phyloP scores from a whole-genome alignment of 768 basidiomycete genomes.

The Leccinellum luteum region DNA sequence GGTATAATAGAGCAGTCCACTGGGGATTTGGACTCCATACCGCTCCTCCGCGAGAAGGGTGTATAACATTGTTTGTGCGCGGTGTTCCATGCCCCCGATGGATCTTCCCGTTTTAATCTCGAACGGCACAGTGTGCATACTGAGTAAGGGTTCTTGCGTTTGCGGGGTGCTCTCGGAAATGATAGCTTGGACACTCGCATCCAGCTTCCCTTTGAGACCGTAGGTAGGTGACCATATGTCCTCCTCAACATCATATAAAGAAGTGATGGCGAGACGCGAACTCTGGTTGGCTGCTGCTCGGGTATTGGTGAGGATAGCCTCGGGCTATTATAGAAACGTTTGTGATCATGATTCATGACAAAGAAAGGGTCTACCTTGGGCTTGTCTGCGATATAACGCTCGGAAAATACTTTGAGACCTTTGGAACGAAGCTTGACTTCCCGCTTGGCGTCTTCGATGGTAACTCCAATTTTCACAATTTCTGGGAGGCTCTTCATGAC shows the following conservation, averaged over 20 bases:
- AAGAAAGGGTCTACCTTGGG: constrained; percentile 53
- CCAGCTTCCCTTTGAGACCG: constrained; percentile 94
- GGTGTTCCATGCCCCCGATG: constrained; percentile 80
- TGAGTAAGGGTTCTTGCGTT: constrained; percentile 20
- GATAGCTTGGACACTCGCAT: constrained; percentile 77
- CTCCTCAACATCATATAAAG: constrained; percentile 88
- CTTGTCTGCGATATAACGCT: constrained; percentile 57
- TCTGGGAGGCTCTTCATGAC: constrained; percentile 55
- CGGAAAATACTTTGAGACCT: constrained; percentile 62
- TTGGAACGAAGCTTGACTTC: constrained; percentile 62
- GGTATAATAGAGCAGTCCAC: constrained; percentile 91
- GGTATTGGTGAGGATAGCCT: constrained; percentile 67
- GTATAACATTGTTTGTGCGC: constrained; percentile 98
- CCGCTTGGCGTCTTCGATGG: constrained; percentile 58
- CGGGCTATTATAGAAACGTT: constrained; percentile 39
- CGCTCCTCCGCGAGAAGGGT: constrained; percentile 87
- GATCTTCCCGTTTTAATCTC: constrained; percentile 95
- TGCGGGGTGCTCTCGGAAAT: constrained; percentile 47
- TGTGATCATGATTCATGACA: neutral
- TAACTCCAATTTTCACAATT: constrained; percentile 57
- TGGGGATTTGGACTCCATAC: constrained; percentile 77
- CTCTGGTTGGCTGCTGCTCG: constrained; percentile 47
- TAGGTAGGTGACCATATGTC: constrained; percentile 97
- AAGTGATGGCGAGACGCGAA: constrained; percentile 66
- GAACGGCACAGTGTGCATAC: constrained; percentile 57